Conservation (phyloP, 2,329 filamentous ascomycete species). For the Colletotrichum horii region DNA sequence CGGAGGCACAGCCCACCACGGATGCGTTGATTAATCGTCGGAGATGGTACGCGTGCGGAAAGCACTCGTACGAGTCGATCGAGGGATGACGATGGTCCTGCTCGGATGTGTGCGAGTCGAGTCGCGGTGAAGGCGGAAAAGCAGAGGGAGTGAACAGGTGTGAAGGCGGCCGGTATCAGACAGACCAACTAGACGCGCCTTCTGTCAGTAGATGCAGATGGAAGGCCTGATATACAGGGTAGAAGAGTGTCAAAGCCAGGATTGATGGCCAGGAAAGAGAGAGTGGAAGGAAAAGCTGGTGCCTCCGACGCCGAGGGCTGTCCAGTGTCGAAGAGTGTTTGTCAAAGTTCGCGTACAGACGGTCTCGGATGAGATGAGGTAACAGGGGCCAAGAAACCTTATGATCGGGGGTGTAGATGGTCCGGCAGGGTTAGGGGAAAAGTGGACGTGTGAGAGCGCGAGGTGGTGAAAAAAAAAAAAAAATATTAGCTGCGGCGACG, state of each 20-base stretch:
- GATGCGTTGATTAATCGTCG: neutral
- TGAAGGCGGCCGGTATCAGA: neutral
- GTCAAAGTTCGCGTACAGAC: constrained; percentile 19
- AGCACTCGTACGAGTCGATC: neutral
- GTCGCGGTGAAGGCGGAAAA: neutral
- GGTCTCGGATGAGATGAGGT: constrained; percentile 22
- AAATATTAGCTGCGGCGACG: constrained; percentile 10
- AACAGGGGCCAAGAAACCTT: constrained; percentile 23
- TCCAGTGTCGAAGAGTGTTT: constrained; percentile 15
- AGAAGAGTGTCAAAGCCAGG: neutral
- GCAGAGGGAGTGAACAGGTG: neutral
- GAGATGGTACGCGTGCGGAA: neutral
- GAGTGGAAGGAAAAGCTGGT: constrained; percentile 3
- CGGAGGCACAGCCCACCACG: constrained; percentile 8
- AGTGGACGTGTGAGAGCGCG: neutral
- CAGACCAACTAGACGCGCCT: constrained; percentile 10
- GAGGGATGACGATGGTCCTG: neutral
- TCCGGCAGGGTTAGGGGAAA: constrained; percentile 18
- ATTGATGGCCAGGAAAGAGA: neutral
- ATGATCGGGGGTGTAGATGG: constrained; percentile 21
- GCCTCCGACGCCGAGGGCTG: constrained; percentile 13
- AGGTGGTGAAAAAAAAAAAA: neutral
- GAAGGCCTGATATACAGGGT: neutral
- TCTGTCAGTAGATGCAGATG: constrained; percentile 7
- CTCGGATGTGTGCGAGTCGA: neutral